phyloP scores from a whole-genome alignment of 2,329 filamentous ascomycete species.

The Venturia nashicola region DNA sequence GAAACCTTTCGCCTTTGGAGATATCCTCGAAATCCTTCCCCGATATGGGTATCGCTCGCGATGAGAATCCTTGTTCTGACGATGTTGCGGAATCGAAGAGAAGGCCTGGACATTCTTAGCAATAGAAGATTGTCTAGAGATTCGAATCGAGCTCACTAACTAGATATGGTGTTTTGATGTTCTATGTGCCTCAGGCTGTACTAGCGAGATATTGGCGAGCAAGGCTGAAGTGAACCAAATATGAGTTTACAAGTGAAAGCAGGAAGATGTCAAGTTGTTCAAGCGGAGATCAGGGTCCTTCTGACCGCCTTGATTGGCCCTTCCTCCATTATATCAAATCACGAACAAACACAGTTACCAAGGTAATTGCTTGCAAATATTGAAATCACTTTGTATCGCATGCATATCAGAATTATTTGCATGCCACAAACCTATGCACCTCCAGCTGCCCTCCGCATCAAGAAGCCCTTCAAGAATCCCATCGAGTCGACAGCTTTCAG shows the following conservation, averaged over 20 bases:
- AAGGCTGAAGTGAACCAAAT: background rate
- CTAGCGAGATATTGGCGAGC: background rate
- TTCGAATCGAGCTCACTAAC: background rate
- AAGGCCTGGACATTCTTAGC: background rate
- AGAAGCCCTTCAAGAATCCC: slow-evolving; percentile 64
- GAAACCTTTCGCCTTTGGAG: background rate
- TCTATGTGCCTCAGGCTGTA: background rate
- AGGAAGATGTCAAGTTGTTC: background rate
- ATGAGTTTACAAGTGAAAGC: background rate
- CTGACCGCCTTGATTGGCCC: background rate
- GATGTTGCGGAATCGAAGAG: background rate
- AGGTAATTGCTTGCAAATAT: background rate
- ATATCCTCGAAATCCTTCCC: background rate
- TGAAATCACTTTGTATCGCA: background rate
- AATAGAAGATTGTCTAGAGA: background rate
- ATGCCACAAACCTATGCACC: slow-evolving; percentile 1
- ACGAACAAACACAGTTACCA: too few species aligned
- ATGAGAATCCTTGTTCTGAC: background rate
- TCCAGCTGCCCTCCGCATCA: slow-evolving; percentile 60
- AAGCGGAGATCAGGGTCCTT: background rate
- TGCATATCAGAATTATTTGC: background rate
- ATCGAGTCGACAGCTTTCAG: slow-evolving; percentile 64
- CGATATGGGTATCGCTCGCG: background rate
- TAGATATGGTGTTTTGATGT: background rate
- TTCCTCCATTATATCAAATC: too few species aligned